A percentile compares a stretch with the other conserved stretches of the same genome.
Conservation (phyloP, 352 stramenopile species). For the Thalassiosira livingstoniorum region DNA sequence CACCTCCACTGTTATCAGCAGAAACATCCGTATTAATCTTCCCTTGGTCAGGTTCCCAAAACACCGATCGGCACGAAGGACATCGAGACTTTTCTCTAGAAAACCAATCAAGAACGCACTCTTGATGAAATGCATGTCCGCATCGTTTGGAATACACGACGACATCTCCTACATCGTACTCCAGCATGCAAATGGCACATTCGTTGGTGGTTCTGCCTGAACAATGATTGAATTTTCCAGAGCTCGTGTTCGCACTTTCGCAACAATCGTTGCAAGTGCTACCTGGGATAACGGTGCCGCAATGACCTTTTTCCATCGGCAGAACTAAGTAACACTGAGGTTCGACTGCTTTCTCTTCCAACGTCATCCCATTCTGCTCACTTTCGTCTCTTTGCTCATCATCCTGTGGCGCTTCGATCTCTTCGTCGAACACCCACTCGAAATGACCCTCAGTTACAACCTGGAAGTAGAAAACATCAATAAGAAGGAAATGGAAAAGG, state of each 20-base stretch:
- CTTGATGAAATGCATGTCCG: constrained; percentile 71
- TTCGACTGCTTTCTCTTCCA: not conserved
- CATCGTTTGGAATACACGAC: constrained; percentile 64
- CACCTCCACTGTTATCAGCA: not conserved
- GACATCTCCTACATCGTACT: constrained; percentile 67
- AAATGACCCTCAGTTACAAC: constrained; percentile 38
- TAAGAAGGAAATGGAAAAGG: too few relatives aligned
- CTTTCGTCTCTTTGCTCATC: too few relatives aligned
- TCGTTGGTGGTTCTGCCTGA: constrained; percentile 11
- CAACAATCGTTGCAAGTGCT: constrained; percentile 1
- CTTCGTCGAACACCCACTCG: constrained; percentile 26
- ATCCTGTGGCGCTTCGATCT: too few relatives aligned
- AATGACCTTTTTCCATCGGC: not conserved
- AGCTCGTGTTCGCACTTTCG: too few relatives aligned
- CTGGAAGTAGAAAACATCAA: constrained; percentile 16
- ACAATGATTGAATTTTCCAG: too few relatives aligned
- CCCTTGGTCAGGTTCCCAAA: constrained; percentile 18
- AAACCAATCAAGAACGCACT: constrained; percentile 74
- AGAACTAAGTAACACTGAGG: constrained; percentile 17
- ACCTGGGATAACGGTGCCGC: not conserved
- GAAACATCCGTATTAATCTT: not conserved
- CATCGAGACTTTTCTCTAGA: constrained; percentile 17
- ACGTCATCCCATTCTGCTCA: too few relatives aligned
- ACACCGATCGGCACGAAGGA: constrained; percentile 22
- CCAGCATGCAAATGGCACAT: constrained; percentile 73